Evolutionary conservation across 495 filamentous ascomycete species (phyloP).

Genomic region (Tuber melanosporum): DNA sequence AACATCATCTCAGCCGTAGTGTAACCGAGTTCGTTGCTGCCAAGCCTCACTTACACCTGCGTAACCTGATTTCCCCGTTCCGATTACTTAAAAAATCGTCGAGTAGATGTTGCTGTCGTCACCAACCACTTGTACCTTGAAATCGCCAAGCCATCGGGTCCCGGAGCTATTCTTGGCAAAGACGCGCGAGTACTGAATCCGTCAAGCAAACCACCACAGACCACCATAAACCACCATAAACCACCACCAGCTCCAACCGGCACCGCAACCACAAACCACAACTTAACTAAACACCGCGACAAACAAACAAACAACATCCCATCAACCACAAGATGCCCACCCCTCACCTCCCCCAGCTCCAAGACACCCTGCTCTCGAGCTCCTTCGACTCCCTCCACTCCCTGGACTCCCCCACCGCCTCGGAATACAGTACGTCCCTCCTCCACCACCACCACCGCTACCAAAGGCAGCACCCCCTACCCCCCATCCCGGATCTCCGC

Average conservation of each 20-base stretch:
- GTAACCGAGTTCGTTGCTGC: no score
- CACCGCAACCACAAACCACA: no score
- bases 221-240: no score
- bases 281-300: not conserved
- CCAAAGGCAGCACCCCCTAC: slow-evolving; percentile 49
- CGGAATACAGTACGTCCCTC: slow-evolving; percentile 7
- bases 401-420: slow-evolving; percentile 1
- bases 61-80: no score
- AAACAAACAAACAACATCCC: not conserved
- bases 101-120: no score
- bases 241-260: no score
- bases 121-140: no score
- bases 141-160: no score
- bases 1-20: no score
- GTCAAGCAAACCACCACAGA: not conserved
- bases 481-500: slow-evolving; percentile 82
- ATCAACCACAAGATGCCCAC: not conserved
- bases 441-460: slow-evolving; percentile 59
- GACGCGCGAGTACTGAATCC: not conserved
- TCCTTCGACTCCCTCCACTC: slow-evolving; percentile 18
- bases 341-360: not conserved
- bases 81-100: no score
- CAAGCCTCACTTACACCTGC: no score
- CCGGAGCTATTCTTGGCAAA: no score
- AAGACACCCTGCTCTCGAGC: slow-evolving; percentile 8